Evolutionary conservation across 129 eudicot genomes (phyloP), one percentile per base, ranked within the genome.

Genomic region (Lactuca saligna): DNA sequence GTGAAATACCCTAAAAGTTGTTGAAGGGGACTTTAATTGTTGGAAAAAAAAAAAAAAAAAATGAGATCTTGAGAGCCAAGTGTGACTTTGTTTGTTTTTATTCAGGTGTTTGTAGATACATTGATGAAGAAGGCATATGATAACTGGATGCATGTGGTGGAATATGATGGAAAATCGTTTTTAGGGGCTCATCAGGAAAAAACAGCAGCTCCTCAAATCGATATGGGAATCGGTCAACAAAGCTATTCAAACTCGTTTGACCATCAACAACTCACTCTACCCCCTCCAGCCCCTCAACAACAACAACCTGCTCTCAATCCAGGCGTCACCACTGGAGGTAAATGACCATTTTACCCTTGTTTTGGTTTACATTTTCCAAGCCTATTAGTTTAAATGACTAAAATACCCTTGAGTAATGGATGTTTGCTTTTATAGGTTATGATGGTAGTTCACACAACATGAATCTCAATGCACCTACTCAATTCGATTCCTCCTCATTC

Each of bases 101-200:
- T 71, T 70, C 84, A 94, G 99, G 85, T 83, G 35, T 94, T 55
- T 80, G 99, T 88, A 16, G 99, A 94, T 72, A 75, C 93, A 25
- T 65, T 94, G 78, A 87, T 94, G 75, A 94, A 90, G 86, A 94
- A 94, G 82, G 99, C 99, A 13, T 94, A 94, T 65, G 99, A 94
- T 72, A 90, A 94, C 70, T 94, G 99, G 99, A 83, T 80, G 87
- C 84, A 90, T 65, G 97, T 94, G 35, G 83, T 94, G 35, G 99
- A 94, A 80, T 94, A 94, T 38, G 99, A 94, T 53, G 91, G 97
- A 57, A 94, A 87, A 63, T 87, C 99, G 50, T 88, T 87, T 61
- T 65, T 94, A 57, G 81, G 95, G 65, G 81, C 87, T 38, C 84
- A 82, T 29, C 87, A 83, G 74, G 78, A 72, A 57, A 82, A 74